Percentiles rank a stretch among this genome's conserved stretches.
Evolutionary conservation across 495 filamentous ascomycete genomes (phyloP).

Genomic region (Neurospora sp.): DNA sequence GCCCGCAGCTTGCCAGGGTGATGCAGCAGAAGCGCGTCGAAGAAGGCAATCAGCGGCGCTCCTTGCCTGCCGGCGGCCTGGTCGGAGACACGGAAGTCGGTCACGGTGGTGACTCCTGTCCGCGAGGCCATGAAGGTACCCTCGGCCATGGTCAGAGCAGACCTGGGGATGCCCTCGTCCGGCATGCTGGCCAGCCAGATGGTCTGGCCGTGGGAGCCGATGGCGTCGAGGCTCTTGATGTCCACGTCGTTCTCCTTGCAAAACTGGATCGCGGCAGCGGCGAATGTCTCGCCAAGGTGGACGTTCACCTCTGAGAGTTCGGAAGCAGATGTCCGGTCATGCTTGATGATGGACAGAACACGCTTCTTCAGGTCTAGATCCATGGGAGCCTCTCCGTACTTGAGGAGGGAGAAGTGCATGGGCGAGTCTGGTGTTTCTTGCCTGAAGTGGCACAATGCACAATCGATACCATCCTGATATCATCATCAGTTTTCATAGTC

Average conservation of each 20-base stretch:
- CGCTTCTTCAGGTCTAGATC: conserved; percentile 44
- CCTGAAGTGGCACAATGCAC: conserved; percentile 39
- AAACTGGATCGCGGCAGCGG: conserved; percentile 37
- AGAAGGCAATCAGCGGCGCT: conserved; percentile 39
- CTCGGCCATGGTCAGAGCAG: conserved; percentile 40
- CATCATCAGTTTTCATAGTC: background rate
- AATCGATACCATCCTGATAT: conserved; percentile 37
- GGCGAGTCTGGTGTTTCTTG: conserved; percentile 38
- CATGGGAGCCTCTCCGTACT: conserved; percentile 37
- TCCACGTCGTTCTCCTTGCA: conserved; percentile 35
- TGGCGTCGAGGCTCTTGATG: conserved; percentile 38
- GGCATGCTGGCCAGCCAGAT: conserved; percentile 51
- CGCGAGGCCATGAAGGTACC: conserved; percentile 31
- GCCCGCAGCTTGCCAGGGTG: conserved; percentile 46
- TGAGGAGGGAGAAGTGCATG: conserved; percentile 40
- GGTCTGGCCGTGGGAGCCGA: conserved; percentile 51
- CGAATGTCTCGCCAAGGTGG: conserved; percentile 42
- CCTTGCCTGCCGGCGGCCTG: conserved; percentile 38
- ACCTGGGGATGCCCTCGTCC: conserved; percentile 34
- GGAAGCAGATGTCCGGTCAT: conserved; percentile 40
- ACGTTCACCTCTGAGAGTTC: conserved; percentile 47
- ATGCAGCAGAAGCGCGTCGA: conserved; percentile 43
- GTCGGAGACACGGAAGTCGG: conserved; percentile 35
- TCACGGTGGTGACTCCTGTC: conserved; percentile 34
- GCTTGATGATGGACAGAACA: conserved; percentile 45